Conservation (phyloP, 1,139 yeast species). For the Kluyveromyces sp. region DNA sequence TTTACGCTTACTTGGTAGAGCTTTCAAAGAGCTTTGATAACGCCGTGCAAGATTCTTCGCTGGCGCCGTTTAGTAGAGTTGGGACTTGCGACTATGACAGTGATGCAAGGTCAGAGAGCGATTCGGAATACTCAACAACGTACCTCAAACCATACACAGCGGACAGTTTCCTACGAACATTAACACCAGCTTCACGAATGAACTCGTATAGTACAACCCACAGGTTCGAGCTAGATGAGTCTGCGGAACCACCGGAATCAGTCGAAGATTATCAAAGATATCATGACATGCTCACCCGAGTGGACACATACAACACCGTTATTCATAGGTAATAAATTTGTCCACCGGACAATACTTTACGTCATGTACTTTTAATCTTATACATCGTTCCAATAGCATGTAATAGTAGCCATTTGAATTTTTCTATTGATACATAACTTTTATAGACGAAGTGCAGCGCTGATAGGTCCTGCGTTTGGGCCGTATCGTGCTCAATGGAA, state of each 20-base stretch:
- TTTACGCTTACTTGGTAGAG: slow-evolving; percentile 32
- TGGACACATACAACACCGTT: slow-evolving; percentile 14
- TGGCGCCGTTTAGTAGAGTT: background rate
- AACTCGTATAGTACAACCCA: background rate
- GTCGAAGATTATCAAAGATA: slow-evolving; percentile 5
- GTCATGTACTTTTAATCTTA: background rate
- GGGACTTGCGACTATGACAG: slow-evolving; percentile 3
- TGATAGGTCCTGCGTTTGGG: too few relatives aligned
- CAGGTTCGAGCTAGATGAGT: slow-evolving; percentile 4
- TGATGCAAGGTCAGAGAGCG: slow-evolving; percentile 1
- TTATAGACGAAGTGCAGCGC: background rate
- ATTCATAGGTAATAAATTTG: slow-evolving; percentile 9
- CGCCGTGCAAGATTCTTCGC: background rate
- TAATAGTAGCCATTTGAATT: background rate
- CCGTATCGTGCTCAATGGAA: too few relatives aligned
- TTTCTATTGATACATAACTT: background rate
- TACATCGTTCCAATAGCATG: background rate
- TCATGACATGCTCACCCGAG: slow-evolving; percentile 7
- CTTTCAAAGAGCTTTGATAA: slow-evolving; percentile 15
- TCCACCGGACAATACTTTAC: background rate
- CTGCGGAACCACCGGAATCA: slow-evolving; percentile 6
- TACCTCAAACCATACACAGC: slow-evolving; percentile 2
- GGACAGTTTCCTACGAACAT: background rate
- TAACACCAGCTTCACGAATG: background rate
- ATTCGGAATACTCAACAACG: slow-evolving; percentile 2